Conservation (phyloP, 306 rosid species). For the Myrica gale region DNA sequence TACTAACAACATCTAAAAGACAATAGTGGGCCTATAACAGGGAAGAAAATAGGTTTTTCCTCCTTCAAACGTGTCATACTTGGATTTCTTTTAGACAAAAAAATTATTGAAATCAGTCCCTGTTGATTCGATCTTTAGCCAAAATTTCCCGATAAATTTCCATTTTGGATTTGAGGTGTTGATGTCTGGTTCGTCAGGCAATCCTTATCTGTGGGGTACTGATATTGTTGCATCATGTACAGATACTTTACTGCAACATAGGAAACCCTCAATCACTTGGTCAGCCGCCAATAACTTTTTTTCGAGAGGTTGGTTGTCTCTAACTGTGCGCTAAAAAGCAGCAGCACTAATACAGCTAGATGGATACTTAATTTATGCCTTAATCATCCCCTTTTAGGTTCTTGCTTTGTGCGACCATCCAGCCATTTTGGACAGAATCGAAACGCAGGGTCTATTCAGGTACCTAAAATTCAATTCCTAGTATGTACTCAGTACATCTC, state of each 20-base stretch:
- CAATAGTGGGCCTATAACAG: not conserved
- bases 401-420: conserved; percentile 90
- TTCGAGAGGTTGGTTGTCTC: conserved; percentile 78
- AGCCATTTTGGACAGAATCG: conserved; percentile 73
- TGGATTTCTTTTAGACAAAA: not conserved
- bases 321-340: conserved; percentile 22
- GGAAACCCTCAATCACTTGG: conserved; percentile 98
- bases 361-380: conserved; percentile 11
- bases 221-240: conserved; percentile 24
- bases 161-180: not conserved
- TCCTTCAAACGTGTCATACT: not conserved
- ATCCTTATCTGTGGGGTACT: not conserved
- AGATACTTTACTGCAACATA: conserved; percentile 92
- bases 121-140: not conserved
- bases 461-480: conserved; percentile 23
- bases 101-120: not conserved
- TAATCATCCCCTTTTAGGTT: conserved; percentile 51
- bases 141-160: not conserved
- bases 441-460: conserved; percentile 97
- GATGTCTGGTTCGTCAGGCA: conserved; percentile 2
- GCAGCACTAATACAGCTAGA: not conserved
- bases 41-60: not conserved
- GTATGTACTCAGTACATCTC: too few species aligned
- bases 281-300: conserved; percentile 76
- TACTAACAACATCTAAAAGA: not conserved